A percentile compares a stretch with the other conserved stretches of the same genome.
These are phyloP conservation scores for Litsea cubeba DNA, from an alignment of 164 flowering plant genomes.

Conservation along the genomic window DNA sequence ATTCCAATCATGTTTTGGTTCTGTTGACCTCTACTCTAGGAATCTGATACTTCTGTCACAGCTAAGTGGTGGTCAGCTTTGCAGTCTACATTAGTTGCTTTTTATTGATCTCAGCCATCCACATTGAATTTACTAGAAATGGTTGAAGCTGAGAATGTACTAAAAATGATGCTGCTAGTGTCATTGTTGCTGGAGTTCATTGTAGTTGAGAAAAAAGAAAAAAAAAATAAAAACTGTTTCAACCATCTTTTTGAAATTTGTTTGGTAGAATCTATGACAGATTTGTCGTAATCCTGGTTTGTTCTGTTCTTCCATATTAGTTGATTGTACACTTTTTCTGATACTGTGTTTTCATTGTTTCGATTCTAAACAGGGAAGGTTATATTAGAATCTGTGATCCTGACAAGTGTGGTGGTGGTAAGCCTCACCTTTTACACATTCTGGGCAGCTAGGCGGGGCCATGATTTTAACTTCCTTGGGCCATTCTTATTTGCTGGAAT, in stretches of 20 bases:
- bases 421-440: constrained; percentile 19
- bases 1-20: too few species aligned
- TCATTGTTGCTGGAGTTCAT: too few species aligned
- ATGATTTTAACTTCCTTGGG: constrained; percentile 16
- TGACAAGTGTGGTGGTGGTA: constrained; percentile 11
- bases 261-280: not conserved
- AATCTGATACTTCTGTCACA: too few species aligned
- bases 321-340: not conserved
- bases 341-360: not conserved
- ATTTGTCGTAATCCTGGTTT: not conserved
- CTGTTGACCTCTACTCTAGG: too few species aligned
- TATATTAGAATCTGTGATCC: constrained; percentile 15
- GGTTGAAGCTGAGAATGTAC: too few species aligned
- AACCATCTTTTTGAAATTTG: not conserved
- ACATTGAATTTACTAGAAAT: too few species aligned
- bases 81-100: too few species aligned
- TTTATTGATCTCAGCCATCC: too few species aligned
- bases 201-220: too few species aligned
- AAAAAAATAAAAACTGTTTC: too few species aligned
- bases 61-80: too few species aligned
- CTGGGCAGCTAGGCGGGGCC: constrained; percentile 20
- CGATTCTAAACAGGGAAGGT: constrained; percentile 13
- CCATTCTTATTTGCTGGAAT: constrained; percentile 14
- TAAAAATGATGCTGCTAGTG: too few species aligned
- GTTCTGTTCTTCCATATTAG: not conserved